phyloP scores from a whole-genome alignment of 164 flowering plant species.

The Vitis vinifera region ASM3070453v1 NC_081811.1:5970501-5971000 shows the following conservation, averaged over 20 bases:
- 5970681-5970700: slow-evolving; percentile 36
- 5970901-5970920: slow-evolving; percentile 22
- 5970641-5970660: slow-evolving; percentile 9
- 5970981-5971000: too few relatives aligned
- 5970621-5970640: slow-evolving; percentile 27
- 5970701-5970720: slow-evolving; percentile 26
- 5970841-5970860: slow-evolving; percentile 52
- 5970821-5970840: slow-evolving; percentile 37
- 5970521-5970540: too few relatives aligned
- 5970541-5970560: too few relatives aligned
- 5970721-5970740: slow-evolving; percentile 29
- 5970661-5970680: slow-evolving; percentile 47
- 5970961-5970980: too few relatives aligned
- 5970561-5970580: slow-evolving; percentile 46
- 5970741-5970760: slow-evolving; percentile 45
- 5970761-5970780: slow-evolving; percentile 43
- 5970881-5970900: slow-evolving; percentile 28
- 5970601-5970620: slow-evolving; percentile 24
- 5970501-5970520: too few relatives aligned
- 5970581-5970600: slow-evolving; percentile 39
- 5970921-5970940: too few relatives aligned
- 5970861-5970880: slow-evolving; percentile 51
- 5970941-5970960: too few relatives aligned
- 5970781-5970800: slow-evolving; percentile 30
- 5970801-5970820: slow-evolving; percentile 34